A percentile compares a stretch with the other conserved stretches of the same genome.
phyloP scores from a whole-genome alignment of 2,329 filamentous ascomycete genomes.

The Eutypa lata region DNA sequence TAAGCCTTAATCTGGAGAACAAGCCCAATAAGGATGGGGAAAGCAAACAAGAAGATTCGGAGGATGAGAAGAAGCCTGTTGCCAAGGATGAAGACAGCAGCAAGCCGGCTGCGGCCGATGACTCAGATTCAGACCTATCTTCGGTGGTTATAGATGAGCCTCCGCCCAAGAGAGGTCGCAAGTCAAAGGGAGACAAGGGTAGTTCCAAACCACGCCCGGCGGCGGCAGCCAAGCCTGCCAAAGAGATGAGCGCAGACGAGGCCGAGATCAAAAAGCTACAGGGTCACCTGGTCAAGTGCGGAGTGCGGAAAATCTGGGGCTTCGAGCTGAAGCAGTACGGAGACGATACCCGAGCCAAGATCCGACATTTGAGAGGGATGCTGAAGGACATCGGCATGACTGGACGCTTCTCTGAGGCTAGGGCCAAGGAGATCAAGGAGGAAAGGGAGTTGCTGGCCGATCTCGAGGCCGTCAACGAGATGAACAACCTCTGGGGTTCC shows the following conservation, averaged over 20 bases:
- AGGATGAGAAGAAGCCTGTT: slow-evolving; percentile 4
- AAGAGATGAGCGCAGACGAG: slow-evolving; percentile 54
- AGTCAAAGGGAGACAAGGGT: slow-evolving; percentile 41
- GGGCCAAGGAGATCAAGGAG: slow-evolving; percentile 84
- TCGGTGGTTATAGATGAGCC: slow-evolving; percentile 70
- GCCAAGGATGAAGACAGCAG: background rate
- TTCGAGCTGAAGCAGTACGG: slow-evolving; percentile 75
- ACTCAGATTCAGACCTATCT: slow-evolving; percentile 56
- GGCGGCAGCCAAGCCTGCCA: slow-evolving; percentile 24
- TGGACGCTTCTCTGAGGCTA: slow-evolving; percentile 81
- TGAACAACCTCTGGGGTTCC: slow-evolving; percentile 73
- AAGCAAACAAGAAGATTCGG: slow-evolving; percentile 4
- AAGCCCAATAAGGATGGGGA: slow-evolving; percentile 2
- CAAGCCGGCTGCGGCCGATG: slow-evolving; percentile 15
- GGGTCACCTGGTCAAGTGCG: slow-evolving; percentile 82
- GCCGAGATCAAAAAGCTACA: slow-evolving; percentile 87
- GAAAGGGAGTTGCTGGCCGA: slow-evolving; percentile 79
- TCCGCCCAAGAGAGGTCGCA: slow-evolving; percentile 55
- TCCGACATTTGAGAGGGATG: slow-evolving; percentile 75
- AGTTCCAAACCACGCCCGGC: slow-evolving; percentile 39
- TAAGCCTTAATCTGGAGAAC: slow-evolving; percentile 1
- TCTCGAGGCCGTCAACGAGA: slow-evolving; percentile 79
- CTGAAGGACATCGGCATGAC: slow-evolving; percentile 82
- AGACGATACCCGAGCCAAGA: slow-evolving; percentile 72
- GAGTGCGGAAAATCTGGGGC: slow-evolving; percentile 87